Evolutionary conservation across 2,329 filamentous ascomycete genomes (phyloP).

Genomic region (Cadophora luteo-olivacea): DNA sequence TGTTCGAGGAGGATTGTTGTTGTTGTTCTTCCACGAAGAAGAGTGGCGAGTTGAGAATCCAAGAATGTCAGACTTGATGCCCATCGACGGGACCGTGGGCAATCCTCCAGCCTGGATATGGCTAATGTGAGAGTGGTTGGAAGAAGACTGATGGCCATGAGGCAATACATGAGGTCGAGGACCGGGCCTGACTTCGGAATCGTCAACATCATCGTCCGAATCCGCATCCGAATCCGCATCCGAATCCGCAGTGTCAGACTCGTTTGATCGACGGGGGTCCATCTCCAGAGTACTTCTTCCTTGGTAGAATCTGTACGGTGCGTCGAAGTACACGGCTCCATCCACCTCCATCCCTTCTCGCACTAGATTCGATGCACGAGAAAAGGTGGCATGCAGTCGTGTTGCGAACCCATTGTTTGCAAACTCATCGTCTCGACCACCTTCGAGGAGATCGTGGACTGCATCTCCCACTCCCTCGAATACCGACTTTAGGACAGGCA

Average conservation of each 20-base stretch:
- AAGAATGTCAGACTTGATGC: conserved; percentile 36
- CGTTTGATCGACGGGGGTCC: conserved; percentile 27
- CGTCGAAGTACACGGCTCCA: conserved; percentile 41
- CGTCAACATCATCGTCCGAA: conserved; percentile 19
- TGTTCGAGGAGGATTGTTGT: conserved; percentile 8
- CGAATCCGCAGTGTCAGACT: conserved; percentile 19
- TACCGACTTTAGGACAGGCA: conserved; percentile 30
- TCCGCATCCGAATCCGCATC: not conserved
- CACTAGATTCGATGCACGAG: conserved; percentile 42
- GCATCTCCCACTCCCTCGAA: conserved; percentile 27
- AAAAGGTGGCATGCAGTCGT: conserved; percentile 36
- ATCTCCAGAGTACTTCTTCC: conserved; percentile 36
- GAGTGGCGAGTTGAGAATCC: conserved; percentile 37
- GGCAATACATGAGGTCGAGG: conserved; percentile 26
- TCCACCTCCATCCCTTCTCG: conserved; percentile 40
- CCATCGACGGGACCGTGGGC: not conserved
- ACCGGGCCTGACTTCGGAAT: conserved; percentile 21
- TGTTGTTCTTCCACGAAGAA: conserved; percentile 33
- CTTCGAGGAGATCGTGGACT: conserved; percentile 6
- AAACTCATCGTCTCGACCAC: conserved; percentile 30
- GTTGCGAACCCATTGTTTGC: conserved; percentile 33
- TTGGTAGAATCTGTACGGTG: conserved; percentile 37
- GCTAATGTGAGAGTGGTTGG: not conserved
- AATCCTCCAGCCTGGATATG: not conserved
- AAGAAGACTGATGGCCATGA: not conserved